These are phyloP conservation scores for Amanita subjunquillea DNA, from an alignment of 768 basidiomycete species.

Conservation along the genomic window DNA sequence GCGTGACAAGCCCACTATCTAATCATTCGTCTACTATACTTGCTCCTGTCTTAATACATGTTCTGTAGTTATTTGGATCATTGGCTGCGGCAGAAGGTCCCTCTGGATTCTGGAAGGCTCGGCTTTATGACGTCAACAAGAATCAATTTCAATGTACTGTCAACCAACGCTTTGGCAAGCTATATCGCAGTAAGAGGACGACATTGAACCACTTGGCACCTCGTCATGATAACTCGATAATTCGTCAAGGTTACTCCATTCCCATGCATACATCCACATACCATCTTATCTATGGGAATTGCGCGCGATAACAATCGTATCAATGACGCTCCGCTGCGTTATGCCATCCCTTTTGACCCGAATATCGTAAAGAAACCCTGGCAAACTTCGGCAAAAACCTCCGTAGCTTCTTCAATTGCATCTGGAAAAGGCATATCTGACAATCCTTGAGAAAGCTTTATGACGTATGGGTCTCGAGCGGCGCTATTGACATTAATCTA, in stretches of 20 bases:
- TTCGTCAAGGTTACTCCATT: neutral
- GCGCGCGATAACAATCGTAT: neutral
- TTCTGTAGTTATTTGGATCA: too few relatives aligned
- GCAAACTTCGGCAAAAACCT: conserved; percentile 29
- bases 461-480: conserved; percentile 33
- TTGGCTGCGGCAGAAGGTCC: too few relatives aligned
- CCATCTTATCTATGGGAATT: neutral
- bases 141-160: conserved; percentile 32
- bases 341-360: conserved; percentile 26
- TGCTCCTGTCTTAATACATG: too few relatives aligned
- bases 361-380: conserved; percentile 31
- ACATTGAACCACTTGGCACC: conserved; percentile 12
- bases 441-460: conserved; percentile 20
- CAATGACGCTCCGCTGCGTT: neutral
- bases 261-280: neutral
- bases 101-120: conserved; percentile 14
- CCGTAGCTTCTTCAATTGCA: conserved; percentile 32
- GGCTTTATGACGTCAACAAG: conserved; percentile 40
- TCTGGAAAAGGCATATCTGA: conserved; percentile 30
- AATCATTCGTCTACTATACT: too few relatives aligned
- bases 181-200: conserved; percentile 8
- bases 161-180: conserved; percentile 24
- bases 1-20: too few relatives aligned
- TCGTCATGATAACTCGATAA: neutral
- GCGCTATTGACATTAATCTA: conserved; percentile 39